Evolutionary conservation across 108 stramenopile genomes (phyloP).

Genomic region (Schizochytrium sp.): DNA sequence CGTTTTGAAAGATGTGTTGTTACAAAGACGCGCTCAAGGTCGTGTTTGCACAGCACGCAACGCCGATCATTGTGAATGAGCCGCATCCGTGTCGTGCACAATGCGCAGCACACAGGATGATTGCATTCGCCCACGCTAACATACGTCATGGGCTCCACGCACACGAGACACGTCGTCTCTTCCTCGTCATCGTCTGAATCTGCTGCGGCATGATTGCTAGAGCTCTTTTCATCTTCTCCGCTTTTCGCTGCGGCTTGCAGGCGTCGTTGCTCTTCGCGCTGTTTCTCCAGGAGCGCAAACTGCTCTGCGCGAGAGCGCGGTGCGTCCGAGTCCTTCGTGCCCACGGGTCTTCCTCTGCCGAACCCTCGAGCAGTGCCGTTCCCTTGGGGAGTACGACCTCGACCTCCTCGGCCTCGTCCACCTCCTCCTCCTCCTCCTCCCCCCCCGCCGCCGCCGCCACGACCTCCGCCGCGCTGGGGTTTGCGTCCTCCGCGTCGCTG

Average conservation of each 20-base stretch:
- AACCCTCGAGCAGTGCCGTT: neutral
- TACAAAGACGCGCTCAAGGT: neutral
- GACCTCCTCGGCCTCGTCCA: neutral
- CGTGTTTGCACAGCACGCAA: conserved; percentile 3
- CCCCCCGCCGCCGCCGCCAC: neutral
- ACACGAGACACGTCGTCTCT: neutral
- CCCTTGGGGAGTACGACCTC: neutral
- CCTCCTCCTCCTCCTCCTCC: neutral
- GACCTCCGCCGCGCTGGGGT: neutral
- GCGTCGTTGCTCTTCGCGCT: neutral
- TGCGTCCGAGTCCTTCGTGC: neutral
- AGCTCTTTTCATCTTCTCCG: neutral
- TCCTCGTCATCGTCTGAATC: neutral
- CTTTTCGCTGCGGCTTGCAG: neutral
- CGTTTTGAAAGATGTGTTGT: neutral
- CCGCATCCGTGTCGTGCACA: neutral
- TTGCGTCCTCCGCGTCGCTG: neutral
- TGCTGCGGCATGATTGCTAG: neutral
- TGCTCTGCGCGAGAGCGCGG: neutral
- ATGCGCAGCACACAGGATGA: neutral
- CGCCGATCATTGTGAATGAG: neutral
- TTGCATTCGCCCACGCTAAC: neutral
- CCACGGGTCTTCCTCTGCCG: neutral
- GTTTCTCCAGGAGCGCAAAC: neutral
- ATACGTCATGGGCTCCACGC: neutral